Percentiles rank a stretch among this genome's conserved stretches.
These are phyloP conservation scores for Backusella sp. DNA, from an alignment of 192 early-diverging fungal species.

Conservation along the genomic window DNA sequence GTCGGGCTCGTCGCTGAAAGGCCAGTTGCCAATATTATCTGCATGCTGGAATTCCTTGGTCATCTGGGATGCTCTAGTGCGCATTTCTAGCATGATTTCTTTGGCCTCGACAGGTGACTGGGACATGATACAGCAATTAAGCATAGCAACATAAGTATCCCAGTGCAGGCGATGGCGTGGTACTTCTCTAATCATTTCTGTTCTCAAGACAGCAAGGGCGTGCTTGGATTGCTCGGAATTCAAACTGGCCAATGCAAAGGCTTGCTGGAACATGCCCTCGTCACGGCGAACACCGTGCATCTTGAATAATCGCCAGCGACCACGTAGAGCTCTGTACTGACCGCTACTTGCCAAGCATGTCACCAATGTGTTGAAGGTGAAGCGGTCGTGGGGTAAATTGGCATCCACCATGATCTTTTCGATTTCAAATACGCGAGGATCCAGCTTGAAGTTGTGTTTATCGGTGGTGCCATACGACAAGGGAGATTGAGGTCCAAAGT, in stretches of 20 bases:
- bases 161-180: not conserved
- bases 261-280: conserved; percentile 22
- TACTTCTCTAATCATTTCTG: conserved; percentile 26
- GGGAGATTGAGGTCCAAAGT: conserved; percentile 15
- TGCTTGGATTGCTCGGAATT: conserved; percentile 26
- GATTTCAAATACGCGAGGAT: conserved; percentile 37
- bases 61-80: not conserved
- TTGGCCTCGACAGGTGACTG: conserved; percentile 18
- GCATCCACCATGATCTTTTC: conserved; percentile 38
- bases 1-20: not conserved
- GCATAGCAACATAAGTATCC: conserved; percentile 25
- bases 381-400: conserved; percentile 35
- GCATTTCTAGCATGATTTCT: conserved; percentile 18
- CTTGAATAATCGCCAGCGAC: conserved; percentile 32
- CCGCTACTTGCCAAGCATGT: conserved; percentile 35
- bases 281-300: conserved; percentile 31
- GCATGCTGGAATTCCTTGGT: not conserved
- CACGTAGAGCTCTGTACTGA: conserved; percentile 26
- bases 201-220: conserved; percentile 28
- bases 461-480: not conserved
- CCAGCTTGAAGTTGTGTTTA: conserved; percentile 12
- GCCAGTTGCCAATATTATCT: not conserved
- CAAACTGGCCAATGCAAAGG: conserved; percentile 31
- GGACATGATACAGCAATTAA: conserved; percentile 34
- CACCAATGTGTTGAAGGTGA: conserved; percentile 29